Percentiles rank a stretch among this genome's conserved stretches.
Conservation (phyloP, 2,329 filamentous ascomycete genomes). For the Eurotiales sp. region DNA sequence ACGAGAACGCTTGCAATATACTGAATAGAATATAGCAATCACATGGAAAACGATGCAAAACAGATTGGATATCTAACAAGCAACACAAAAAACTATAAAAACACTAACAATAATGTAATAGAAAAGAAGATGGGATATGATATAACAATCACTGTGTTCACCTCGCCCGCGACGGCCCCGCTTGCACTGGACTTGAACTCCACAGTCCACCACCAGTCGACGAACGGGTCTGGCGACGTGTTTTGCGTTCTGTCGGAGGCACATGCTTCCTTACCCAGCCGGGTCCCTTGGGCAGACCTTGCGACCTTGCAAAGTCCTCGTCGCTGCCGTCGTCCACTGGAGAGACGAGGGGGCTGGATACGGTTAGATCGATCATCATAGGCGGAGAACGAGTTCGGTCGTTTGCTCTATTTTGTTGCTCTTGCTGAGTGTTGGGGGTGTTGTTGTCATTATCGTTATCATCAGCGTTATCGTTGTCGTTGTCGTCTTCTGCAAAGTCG, state of each 20-base stretch:
- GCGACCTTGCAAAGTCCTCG: constrained; percentile 26
- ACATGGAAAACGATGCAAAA: too few relatives aligned
- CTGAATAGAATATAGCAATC: too few relatives aligned
- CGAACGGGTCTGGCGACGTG: constrained; percentile 13
- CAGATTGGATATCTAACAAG: too few relatives aligned
- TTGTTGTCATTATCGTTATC: background rate
- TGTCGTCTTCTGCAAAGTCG: too few relatives aligned
- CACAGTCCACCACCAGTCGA: constrained; percentile 15
- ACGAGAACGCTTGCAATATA: too few relatives aligned
- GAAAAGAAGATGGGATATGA: background rate
- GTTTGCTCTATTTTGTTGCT: background rate
- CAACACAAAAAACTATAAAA: background rate
- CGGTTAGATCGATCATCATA: constrained; percentile 33
- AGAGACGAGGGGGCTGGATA: constrained; percentile 30
- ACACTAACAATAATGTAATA: background rate
- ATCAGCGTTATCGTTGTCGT: too few relatives aligned
- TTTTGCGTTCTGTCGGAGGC: constrained; percentile 10
- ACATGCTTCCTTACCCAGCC: constrained; percentile 28
- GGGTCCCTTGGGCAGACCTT: constrained; percentile 24
- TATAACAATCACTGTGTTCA: background rate
- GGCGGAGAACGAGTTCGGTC: constrained; percentile 7
- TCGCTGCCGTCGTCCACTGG: constrained; percentile 24
- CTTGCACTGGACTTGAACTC: constrained; percentile 12
- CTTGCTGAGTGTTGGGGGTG: constrained; percentile 4
- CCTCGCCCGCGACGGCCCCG: constrained; percentile 1